phyloP scores from a whole-genome alignment of 2,329 filamentous ascomycete genomes.

The Microcyclospora pomicola region DNA sequence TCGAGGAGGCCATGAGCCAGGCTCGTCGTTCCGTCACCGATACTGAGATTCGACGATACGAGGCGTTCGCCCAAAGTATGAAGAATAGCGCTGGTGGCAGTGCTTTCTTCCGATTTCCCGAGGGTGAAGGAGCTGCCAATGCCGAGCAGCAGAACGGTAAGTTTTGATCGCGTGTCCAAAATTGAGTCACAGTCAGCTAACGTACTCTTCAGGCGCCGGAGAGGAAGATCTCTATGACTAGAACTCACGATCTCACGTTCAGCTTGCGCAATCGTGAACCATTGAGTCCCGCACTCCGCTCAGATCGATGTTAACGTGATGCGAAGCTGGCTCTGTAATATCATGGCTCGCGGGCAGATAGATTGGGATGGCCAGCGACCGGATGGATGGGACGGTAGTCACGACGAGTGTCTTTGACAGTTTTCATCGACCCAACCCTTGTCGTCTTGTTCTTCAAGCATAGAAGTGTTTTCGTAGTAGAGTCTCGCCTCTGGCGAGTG shows the following conservation, averaged over 20 bases:
- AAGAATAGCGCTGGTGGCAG: conserved; percentile 93
- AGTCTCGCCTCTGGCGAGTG: no score
- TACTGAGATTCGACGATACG: conserved; percentile 94
- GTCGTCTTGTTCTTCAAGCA: no score
- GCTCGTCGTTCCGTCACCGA: conserved; percentile 89
- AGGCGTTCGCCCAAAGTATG: conserved; percentile 97
- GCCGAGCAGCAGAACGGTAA: conserved; percentile 25
- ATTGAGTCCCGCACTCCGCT: no score
- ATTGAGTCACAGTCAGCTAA: conserved; percentile 5
- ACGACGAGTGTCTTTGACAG: no score
- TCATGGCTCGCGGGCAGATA: no score
- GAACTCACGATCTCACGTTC: conserved; percentile 1
- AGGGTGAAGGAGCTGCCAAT: conserved; percentile 38
- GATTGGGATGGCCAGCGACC: no score
- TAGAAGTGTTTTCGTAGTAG: no score
- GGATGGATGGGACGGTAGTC: no score
- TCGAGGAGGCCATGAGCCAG: conserved; percentile 95
- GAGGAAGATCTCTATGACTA: conserved; percentile 97
- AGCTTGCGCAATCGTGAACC: no score
- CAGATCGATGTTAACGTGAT: no score
- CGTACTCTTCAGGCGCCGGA: conserved; percentile 58
- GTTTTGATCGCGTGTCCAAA: conserved; percentile 12
- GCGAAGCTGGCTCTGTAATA: no score
- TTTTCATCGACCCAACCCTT: no score
- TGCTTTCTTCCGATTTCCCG: conserved; percentile 86